Conservation (phyloP, 1,139 yeast genomes). For the Blastobotrys ciferrii region DNA sequence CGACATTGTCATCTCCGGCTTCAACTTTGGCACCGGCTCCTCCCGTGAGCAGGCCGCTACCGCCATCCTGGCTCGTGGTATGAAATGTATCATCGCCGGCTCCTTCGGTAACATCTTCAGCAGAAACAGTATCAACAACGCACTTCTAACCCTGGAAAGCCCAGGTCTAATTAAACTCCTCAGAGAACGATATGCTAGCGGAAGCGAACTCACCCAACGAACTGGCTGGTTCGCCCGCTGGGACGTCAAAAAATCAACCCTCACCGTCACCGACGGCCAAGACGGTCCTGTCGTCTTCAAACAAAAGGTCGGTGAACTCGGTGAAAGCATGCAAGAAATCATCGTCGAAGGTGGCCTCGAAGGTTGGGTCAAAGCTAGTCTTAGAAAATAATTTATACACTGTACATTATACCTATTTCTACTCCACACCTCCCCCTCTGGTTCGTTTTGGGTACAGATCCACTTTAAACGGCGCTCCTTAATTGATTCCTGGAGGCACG, state of each 20-base stretch:
- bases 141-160: slow-evolving; percentile 86
- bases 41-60: slow-evolving; percentile 99
- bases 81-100: slow-evolving; percentile 90
- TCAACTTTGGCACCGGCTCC: slow-evolving; percentile 96
- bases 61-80: slow-evolving; percentile 89
- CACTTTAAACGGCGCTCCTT: too few species aligned
- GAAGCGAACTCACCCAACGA: slow-evolving; percentile 76
- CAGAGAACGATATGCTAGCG: slow-evolving; percentile 60
- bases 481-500: too few species aligned
- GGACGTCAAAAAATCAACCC: slow-evolving; percentile 86
- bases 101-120: slow-evolving; percentile 96
- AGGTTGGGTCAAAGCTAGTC: slow-evolving; percentile 91
- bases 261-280: slow-evolving; percentile 67
- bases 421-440: too few species aligned
- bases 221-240: slow-evolving; percentile 92
- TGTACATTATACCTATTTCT: too few species aligned
- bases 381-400: slow-evolving; percentile 36
- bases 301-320: slow-evolving; percentile 93
- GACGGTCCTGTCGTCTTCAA: slow-evolving; percentile 61
- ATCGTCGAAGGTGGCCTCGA: slow-evolving; percentile 97
- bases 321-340: slow-evolving; percentile 92
- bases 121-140: slow-evolving; percentile 94
- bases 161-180: slow-evolving; percentile 79
- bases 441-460: too few species aligned
- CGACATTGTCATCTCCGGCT: slow-evolving; percentile 89